phyloP scores from a whole-genome alignment of 2,329 filamentous ascomycete genomes.

The Ceratocystis colombiana region DNA sequence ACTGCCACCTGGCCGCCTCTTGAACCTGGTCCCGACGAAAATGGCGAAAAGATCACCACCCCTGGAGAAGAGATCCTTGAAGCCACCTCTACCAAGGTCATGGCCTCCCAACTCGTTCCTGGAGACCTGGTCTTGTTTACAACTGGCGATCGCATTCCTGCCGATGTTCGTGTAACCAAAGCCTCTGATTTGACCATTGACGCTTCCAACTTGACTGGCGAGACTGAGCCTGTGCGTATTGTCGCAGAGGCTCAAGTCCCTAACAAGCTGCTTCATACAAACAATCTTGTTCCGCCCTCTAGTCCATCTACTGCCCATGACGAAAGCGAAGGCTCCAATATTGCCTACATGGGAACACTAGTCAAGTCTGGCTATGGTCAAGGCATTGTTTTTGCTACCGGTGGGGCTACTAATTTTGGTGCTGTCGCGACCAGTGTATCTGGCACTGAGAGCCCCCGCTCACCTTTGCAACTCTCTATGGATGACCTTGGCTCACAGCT shows the following conservation, averaged over 20 bases:
- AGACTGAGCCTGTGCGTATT: slow-evolving; percentile 86
- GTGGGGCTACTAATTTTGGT: slow-evolving; percentile 86
- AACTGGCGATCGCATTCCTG: slow-evolving; percentile 90
- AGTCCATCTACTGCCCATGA: slow-evolving; percentile 30
- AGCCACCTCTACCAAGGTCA: slow-evolving; percentile 69
- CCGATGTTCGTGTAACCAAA: slow-evolving; percentile 87
- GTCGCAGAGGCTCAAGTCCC: slow-evolving; percentile 46
- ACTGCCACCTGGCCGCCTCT: slow-evolving; percentile 41
- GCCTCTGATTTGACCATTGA: slow-evolving; percentile 87
- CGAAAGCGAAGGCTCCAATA: slow-evolving; percentile 66
- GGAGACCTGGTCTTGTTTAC: slow-evolving; percentile 91
- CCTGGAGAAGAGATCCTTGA: slow-evolving; percentile 56
- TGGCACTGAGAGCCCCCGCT: slow-evolving; percentile 89
- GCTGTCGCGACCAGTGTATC: slow-evolving; percentile 90
- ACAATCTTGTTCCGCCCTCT: slow-evolving; percentile 20
- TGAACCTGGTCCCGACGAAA: slow-evolving; percentile 32
- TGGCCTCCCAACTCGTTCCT: slow-evolving; percentile 76
- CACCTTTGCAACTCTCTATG: slow-evolving; percentile 91
- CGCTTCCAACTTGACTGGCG: slow-evolving; percentile 90
- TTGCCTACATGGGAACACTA: slow-evolving; percentile 96
- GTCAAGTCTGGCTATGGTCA: slow-evolving; percentile 92
- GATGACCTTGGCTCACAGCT: slow-evolving; percentile 92
- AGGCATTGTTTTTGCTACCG: slow-evolving; percentile 94
- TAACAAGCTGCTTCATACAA: not conserved
- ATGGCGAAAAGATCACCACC: slow-evolving; percentile 42